These are phyloP conservation scores for Pseudocercospora fijiensis DNA, from an alignment of 2,329 filamentous ascomycete species.

Conservation along the genomic window DNA sequence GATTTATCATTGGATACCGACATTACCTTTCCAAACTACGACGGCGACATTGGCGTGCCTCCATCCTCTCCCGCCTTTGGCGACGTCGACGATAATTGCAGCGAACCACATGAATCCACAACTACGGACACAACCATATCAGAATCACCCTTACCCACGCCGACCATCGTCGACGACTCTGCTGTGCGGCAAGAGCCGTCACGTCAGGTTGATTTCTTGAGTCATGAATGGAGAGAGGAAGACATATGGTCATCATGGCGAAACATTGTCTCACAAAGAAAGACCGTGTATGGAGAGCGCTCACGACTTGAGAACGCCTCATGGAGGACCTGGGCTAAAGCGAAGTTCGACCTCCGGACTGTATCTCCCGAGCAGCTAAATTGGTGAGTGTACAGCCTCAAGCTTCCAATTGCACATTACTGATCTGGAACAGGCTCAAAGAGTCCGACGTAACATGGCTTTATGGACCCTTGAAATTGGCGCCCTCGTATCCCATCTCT, in stretches of 20 bases:
- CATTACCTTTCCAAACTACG: constrained; percentile 50
- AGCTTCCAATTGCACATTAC: constrained; percentile 15
- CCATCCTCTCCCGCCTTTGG: constrained; percentile 8
- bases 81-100: constrained; percentile 23
- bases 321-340: constrained; percentile 95
- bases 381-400: constrained; percentile 62
- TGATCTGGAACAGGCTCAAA: constrained; percentile 69
- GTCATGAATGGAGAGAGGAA: constrained; percentile 89
- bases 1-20: constrained; percentile 52
- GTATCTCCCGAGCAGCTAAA: constrained; percentile 89
- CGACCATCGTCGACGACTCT: constrained; percentile 75
- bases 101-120: constrained; percentile 28
- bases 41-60: constrained; percentile 26
- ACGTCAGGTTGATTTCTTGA: constrained; percentile 91
- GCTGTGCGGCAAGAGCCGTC: constrained; percentile 73
- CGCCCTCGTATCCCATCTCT: constrained; percentile 55
- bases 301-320: constrained; percentile 89
- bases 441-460: constrained; percentile 97
- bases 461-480: constrained; percentile 85
- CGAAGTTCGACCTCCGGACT: constrained; percentile 81
- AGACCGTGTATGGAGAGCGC: constrained; percentile 71
- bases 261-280: constrained; percentile 78
- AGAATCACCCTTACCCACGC: constrained; percentile 56
- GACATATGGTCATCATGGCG: constrained; percentile 98
- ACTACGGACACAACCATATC: constrained; percentile 58